Evolutionary conservation across 1,139 yeast species (phyloP), one percentile per base, ranked within the genome.

Genomic region (Sugiyamaella pinicola): DNA sequence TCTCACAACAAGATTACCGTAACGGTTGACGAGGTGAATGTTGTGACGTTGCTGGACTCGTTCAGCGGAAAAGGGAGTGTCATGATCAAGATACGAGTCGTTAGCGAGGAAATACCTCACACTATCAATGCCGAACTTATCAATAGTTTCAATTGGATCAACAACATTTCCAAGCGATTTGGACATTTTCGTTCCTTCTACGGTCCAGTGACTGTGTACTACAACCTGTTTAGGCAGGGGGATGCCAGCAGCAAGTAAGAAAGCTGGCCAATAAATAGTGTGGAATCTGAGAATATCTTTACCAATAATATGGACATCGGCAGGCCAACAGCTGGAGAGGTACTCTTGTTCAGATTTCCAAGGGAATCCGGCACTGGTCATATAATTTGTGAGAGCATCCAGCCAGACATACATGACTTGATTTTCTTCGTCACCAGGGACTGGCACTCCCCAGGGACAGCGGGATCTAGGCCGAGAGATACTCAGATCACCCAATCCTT

Each of bases 91-190:
- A 50, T 83, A 83, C 1, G 96, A 86, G 66, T 85, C 84, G 61
- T 85, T 89, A 68, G 85, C 78, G 56, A 93, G 71, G 66, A 85
- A 90, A 70, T 87, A 84, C 57, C 96, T 74, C 41, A 89, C 73
- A 0, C 89, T 73, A 68, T 91, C 98, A 17, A 79, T 71, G 0
- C 91, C 96, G 42, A 64, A 66, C 52, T 75, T 68, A 0, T 79
- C 74, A 18, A 81, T 74, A 22, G 85, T 76, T 15, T 74, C 79
- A 19, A 85, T 66, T 0, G 99, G 99, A 64, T 95, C 97, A 8
- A 93, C 96, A n/a, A 93, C 98, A 67, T 93, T 93, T 0, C 98
- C 97, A 54, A 85, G 71, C 54, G 96, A 85, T 64, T 93, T 93
- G 55, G 96, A 87, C 99, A 93, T 93, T 66, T 93, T 93, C 51